A percentile compares a stretch with the other conserved stretches of the same genome.
Evolutionary conservation across 2,329 filamentous ascomycete genomes (phyloP).

Genomic region (Ophiostoma populinum): DNA sequence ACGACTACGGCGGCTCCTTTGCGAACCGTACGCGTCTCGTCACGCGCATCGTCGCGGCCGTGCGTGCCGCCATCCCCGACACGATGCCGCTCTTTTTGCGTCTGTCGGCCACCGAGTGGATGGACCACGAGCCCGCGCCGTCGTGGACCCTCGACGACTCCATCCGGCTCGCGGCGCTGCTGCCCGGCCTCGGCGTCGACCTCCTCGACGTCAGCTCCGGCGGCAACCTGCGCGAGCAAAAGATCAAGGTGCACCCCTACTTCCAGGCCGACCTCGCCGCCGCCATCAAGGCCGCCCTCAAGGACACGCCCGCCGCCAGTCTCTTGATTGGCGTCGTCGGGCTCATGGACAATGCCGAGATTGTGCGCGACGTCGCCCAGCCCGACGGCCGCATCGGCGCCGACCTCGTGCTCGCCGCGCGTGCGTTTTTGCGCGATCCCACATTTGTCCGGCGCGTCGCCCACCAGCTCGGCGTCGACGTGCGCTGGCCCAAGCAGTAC

Average conservation of each 20-base stretch:
- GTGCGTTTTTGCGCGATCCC: constrained; percentile 70
- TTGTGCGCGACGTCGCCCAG: constrained; percentile 44
- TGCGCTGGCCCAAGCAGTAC: constrained; percentile 57
- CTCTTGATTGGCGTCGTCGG: constrained; percentile 62
- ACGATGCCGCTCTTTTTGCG: constrained; percentile 39
- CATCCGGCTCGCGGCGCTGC: constrained; percentile 47
- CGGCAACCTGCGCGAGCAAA: constrained; percentile 46
- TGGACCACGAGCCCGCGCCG: constrained; percentile 26
- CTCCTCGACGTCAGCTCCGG: constrained; percentile 68
- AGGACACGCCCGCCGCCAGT: constrained; percentile 24
- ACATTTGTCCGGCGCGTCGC: constrained; percentile 60
- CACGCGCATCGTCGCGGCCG: constrained; percentile 32
- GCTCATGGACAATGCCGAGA: constrained; percentile 48
- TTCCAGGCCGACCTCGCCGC: constrained; percentile 64
- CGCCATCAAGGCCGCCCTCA: constrained; percentile 49
- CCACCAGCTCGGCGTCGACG: constrained; percentile 50
- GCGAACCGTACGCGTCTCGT: constrained; percentile 49
- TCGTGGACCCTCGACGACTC: constrained; percentile 56
- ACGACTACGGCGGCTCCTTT: constrained; percentile 47
- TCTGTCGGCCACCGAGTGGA: constrained; percentile 46
- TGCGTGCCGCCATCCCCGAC: constrained; percentile 34
- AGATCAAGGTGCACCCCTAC: constrained; percentile 41
- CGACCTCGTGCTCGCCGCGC: constrained; percentile 57
- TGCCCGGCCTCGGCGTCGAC: constrained; percentile 62
- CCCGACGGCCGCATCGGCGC: constrained; percentile 26